Conservation (phyloP, 495 filamentous ascomycete species). For the Penicillium soppii region DNA sequence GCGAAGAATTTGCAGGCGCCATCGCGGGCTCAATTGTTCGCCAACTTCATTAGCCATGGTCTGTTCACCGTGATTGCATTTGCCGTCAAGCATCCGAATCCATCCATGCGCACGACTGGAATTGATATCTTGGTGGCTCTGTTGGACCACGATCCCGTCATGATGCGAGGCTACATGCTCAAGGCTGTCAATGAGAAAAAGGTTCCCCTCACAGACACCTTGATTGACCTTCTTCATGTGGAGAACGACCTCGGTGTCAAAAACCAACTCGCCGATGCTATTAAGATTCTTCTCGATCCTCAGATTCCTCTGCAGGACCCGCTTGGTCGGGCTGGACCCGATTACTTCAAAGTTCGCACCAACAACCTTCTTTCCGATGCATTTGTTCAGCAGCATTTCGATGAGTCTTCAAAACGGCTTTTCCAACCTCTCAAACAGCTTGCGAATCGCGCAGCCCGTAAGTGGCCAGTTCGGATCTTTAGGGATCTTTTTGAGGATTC, state of each 20-base stretch:
- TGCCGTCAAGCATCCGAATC: slow-evolving; percentile 80
- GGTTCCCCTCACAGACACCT: slow-evolving; percentile 84
- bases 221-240: slow-evolving; percentile 88
- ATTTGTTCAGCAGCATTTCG: slow-evolving; percentile 87
- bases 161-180: slow-evolving; percentile 92
- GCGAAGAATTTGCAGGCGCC: slow-evolving; percentile 90
- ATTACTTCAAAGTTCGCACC: slow-evolving; percentile 64
- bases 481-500: neutral
- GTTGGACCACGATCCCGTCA: slow-evolving; percentile 91
- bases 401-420: slow-evolving; percentile 79
- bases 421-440: slow-evolving; percentile 86
- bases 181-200: slow-evolving; percentile 84
- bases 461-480: slow-evolving; percentile 22
- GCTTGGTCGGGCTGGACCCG: slow-evolving; percentile 64
- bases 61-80: slow-evolving; percentile 89
- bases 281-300: slow-evolving; percentile 93
- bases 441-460: slow-evolving; percentile 61
- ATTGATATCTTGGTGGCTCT: slow-evolving; percentile 92
- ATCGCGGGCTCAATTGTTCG: slow-evolving; percentile 75
- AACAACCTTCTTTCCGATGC: slow-evolving; percentile 76
- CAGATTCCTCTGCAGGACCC: slow-evolving; percentile 61
- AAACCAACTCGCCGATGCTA: slow-evolving; percentile 91
- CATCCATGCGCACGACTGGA: slow-evolving; percentile 83
- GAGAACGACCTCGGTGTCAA: slow-evolving; percentile 94
- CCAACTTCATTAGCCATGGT: slow-evolving; percentile 84